Evolutionary conservation across 257 asterid genomes (phyloP).

Genomic region (Nicotiana obtusifolia): DNA sequence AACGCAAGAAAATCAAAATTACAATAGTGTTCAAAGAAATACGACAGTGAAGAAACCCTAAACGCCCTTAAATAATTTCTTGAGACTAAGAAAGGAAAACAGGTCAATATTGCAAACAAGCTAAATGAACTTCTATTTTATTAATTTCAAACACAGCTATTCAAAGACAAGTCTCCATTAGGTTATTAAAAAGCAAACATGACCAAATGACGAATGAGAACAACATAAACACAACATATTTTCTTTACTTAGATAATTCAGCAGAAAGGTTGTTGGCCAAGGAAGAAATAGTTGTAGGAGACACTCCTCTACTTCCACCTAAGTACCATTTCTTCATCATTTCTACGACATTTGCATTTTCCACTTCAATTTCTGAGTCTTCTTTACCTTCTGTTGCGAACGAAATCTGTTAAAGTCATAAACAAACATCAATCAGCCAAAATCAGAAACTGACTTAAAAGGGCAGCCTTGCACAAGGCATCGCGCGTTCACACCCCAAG

Average conservation of each 20-base stretch:
- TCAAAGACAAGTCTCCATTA: background rate
- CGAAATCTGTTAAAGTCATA: slow-evolving; percentile 32
- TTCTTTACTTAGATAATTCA: slow-evolving; percentile 14
- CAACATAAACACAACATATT: background rate
- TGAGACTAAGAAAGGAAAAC: background rate
- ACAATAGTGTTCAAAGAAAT: too few relatives aligned
- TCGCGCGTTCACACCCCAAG: too few relatives aligned
- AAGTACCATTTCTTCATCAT: slow-evolving; percentile 81
- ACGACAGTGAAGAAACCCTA: background rate
- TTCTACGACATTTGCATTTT: slow-evolving; percentile 75
- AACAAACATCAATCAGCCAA: background rate
- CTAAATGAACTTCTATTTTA: background rate
- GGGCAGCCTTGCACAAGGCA: too few relatives aligned
- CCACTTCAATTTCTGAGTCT: slow-evolving; percentile 51
- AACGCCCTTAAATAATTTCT: background rate
- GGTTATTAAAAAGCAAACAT: background rate
- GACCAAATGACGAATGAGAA: background rate
- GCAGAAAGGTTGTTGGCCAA: slow-evolving; percentile 45
- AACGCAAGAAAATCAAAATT: too few relatives aligned
- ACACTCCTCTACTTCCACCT: slow-evolving; percentile 66
- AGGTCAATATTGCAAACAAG: background rate
- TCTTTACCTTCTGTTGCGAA: slow-evolving; percentile 55
- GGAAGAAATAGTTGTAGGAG: slow-evolving; percentile 65
- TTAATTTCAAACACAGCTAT: background rate
- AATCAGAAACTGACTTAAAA: background rate